These are phyloP conservation scores for Yarrowia keelungensis DNA, from an alignment of 805 yeast species.

Conservation along the genomic window DNA sequence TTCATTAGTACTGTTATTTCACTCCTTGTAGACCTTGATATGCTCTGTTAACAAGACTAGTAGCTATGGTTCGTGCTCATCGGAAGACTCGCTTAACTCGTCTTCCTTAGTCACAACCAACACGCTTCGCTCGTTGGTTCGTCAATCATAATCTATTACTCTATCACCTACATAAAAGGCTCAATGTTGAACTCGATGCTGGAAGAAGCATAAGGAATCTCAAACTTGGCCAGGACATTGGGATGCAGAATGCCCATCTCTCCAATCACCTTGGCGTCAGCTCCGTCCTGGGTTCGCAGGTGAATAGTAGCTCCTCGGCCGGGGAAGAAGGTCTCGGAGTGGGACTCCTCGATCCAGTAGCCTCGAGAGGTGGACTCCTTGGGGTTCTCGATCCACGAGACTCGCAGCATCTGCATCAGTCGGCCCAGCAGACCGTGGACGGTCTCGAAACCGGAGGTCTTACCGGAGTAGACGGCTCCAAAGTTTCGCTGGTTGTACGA, in stretches of 20 bases:
- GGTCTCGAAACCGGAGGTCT: constrained; percentile 91
- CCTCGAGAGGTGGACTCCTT: constrained; percentile 66
- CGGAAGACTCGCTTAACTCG: not conserved
- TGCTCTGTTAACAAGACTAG: too few species aligned
- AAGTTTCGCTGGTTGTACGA: constrained; percentile 93
- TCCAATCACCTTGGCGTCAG: constrained; percentile 60
- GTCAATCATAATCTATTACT: constrained; percentile 33
- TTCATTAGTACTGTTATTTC: too few species aligned
- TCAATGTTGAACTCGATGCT: constrained; percentile 89
- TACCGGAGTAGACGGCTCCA: constrained; percentile 94
- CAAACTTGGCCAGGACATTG: constrained; percentile 83
- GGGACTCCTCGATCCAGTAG: constrained; percentile 52
- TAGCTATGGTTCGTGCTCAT: not conserved
- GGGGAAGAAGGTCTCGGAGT: constrained; percentile 69
- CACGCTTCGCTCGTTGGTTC: not conserved
- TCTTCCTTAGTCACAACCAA: not conserved
- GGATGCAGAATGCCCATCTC: constrained; percentile 95
- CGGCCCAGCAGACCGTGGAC: constrained; percentile 95
- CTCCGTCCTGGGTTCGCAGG: constrained; percentile 65
- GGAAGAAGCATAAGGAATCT: constrained; percentile 91
- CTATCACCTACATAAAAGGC: constrained; percentile 61
- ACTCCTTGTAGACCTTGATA: too few species aligned
- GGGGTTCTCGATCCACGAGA: constrained; percentile 67
- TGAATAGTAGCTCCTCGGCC: constrained; percentile 94
- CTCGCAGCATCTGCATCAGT: constrained; percentile 93